phyloP scores from a whole-genome alignment of 1,139 yeast species.

The Magnusiomyces ingens region DNA sequence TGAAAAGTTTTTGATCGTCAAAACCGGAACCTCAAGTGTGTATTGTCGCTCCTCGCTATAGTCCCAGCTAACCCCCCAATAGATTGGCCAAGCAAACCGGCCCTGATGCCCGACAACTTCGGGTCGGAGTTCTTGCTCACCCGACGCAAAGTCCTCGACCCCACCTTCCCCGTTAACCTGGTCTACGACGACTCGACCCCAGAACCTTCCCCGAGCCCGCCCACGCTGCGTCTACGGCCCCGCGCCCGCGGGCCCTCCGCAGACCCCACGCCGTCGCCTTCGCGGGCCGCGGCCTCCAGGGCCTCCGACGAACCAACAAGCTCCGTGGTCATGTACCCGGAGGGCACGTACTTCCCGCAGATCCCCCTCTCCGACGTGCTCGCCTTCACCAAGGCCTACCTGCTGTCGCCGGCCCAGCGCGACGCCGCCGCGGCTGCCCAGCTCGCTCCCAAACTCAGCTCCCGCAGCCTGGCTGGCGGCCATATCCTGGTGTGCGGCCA shows the following conservation, averaged over 20 bases:
- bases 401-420: slow-evolving; percentile 19
- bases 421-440: too few species aligned
- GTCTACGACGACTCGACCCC: slow-evolving; percentile 8
- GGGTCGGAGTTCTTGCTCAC: slow-evolving; percentile 28
- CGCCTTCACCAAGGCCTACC: slow-evolving; percentile 40
- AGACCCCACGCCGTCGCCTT: too few species aligned
- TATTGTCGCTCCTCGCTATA: too few species aligned
- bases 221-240: neutral
- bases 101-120: slow-evolving; percentile 41
- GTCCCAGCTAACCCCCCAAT: neutral
- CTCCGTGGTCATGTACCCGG: slow-evolving; percentile 47
- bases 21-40: slow-evolving; percentile 35
- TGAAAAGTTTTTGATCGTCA: slow-evolving; percentile 51
- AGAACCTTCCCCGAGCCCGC: slow-evolving; percentile 4
- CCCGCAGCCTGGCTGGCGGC: slow-evolving; percentile 10
- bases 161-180: neutral
- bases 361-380: slow-evolving; percentile 30
- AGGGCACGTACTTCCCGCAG: slow-evolving; percentile 39
- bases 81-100: slow-evolving; percentile 55
- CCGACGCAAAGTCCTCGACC: slow-evolving; percentile 29
- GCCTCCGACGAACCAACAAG: slow-evolving; percentile 4
- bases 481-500: slow-evolving; percentile 61
- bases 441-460: too few species aligned
- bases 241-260: slow-evolving; percentile 11
- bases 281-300: neutral